Evolutionary conservation across 2,329 filamentous ascomycete genomes (phyloP).

Genomic region (Xylaria sp.): DNA sequence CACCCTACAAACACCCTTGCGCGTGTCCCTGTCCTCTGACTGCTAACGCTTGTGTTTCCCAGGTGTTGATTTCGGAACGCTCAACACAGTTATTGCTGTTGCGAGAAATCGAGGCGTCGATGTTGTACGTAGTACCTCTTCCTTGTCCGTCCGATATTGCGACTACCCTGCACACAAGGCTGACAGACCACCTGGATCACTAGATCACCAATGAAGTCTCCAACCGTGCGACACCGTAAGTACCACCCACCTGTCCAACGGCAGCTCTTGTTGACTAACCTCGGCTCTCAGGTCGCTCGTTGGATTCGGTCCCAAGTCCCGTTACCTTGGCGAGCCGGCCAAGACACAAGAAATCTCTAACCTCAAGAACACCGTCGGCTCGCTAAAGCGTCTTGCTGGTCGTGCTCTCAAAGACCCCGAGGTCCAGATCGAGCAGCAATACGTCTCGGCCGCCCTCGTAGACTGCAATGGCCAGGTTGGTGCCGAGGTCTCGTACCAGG

Average conservation of each 20-base stretch:
- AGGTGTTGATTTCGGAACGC: slow-evolving; percentile 93
- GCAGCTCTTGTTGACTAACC: slow-evolving; percentile 30
- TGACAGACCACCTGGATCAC: slow-evolving; percentile 21
- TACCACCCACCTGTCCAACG: slow-evolving; percentile 39
- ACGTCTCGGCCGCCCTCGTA: slow-evolving; percentile 81
- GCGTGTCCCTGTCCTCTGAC: slow-evolving; percentile 17
- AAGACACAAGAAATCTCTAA: slow-evolving; percentile 99
- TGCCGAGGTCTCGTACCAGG: slow-evolving; percentile 89
- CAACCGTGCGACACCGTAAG: slow-evolving; percentile 96
- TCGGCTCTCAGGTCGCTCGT: slow-evolving; percentile 74
- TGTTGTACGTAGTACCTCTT: slow-evolving; percentile 73
- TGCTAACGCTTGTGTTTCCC: slow-evolving; percentile 17
- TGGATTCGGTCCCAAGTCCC: slow-evolving; percentile 90
- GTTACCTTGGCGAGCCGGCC: slow-evolving; percentile 92
- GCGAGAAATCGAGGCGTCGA: slow-evolving; percentile 98
- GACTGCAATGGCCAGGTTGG: slow-evolving; percentile 94
- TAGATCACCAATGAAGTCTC: slow-evolving; percentile 99
- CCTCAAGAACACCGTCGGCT: slow-evolving; percentile 97
- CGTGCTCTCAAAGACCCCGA: slow-evolving; percentile 88
- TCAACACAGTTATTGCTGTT: slow-evolving; percentile 97
- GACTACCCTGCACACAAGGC: slow-evolving; percentile 28
- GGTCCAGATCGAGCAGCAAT: slow-evolving; percentile 90
- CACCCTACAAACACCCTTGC: neutral
- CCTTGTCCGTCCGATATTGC: slow-evolving; percentile 14
- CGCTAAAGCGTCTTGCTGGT: slow-evolving; percentile 89